phyloP scores from a whole-genome alignment of 176 grass and related monocot genomes.

The Triticum timopheevii region DNA sequence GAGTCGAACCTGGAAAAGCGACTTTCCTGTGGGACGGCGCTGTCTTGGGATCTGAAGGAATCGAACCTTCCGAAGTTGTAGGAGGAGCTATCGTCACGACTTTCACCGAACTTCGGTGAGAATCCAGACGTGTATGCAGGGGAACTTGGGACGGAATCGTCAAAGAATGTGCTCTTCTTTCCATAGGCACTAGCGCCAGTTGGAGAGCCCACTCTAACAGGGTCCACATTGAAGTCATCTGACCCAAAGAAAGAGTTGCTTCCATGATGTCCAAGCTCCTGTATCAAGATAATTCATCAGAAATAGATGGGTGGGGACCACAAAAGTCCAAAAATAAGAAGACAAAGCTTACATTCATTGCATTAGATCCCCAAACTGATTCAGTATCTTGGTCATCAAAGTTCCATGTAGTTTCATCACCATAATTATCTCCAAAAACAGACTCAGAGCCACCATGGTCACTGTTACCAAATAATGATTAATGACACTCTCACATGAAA shows the following conservation, averaged over 20 bases:
- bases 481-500: slow-evolving; percentile 9
- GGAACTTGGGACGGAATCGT: slow-evolving; percentile 94
- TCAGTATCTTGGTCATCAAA: slow-evolving; percentile 93
- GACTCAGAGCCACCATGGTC: slow-evolving; percentile 90
- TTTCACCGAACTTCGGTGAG: slow-evolving; percentile 68
- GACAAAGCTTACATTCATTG: slow-evolving; percentile 49
- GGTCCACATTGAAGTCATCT: slow-evolving; percentile 59
- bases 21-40: slow-evolving; percentile 58
- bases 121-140: slow-evolving; percentile 78
- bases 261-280: slow-evolving; percentile 64
- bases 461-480: slow-evolving; percentile 45
- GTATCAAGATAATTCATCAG: slow-evolving; percentile 40
- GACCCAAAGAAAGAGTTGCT: slow-evolving; percentile 79
- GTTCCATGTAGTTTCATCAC: slow-evolving; percentile 86
- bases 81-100: slow-evolving; percentile 47
- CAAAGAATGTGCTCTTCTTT: slow-evolving; percentile 82
- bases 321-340: slow-evolving; percentile 25
- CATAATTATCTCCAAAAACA: slow-evolving; percentile 81
- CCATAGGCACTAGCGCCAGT: slow-evolving; percentile 54
- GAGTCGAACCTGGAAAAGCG: slow-evolving; percentile 83
- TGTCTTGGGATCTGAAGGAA: slow-evolving; percentile 88
- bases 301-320: neutral
- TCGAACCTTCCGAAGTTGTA: slow-evolving; percentile 78
- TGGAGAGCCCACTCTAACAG: slow-evolving; percentile 54
- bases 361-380: slow-evolving; percentile 89